Evolutionary conservation across 2,329 filamentous ascomycete species (phyloP), one percentile per base, ranked within the genome.

Genomic region (Aspergillus vadensis): DNA sequence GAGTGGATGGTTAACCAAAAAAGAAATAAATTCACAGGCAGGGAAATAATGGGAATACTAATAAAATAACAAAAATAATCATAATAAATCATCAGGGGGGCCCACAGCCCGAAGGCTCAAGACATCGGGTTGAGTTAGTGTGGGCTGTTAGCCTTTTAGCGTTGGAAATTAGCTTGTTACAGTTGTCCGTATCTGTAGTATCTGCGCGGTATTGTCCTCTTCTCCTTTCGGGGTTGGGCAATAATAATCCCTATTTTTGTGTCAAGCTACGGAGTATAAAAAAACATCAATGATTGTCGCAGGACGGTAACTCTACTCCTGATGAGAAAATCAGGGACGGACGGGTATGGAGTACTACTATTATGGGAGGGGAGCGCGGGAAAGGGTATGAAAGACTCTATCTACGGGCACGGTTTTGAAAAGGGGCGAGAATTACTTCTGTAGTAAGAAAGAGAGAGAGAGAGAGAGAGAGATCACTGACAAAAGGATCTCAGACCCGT

Each of bases 1-100:
- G 39, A 41, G 50, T 58, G 57, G 57, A 54, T 17, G 52, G 49
- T 27, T 39, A 54, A 36, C 12, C 32, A 36, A 36, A 48, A 58
- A 50, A 54, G 41, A 32, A 25, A 32, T 10, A 47, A 36, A 36
- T 5, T 55, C 53, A 41, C 30, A 32, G 53, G 53, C 9, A 44
- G 43, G 25, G 41, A 36, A 57, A 57, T 49, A 50, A 41, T 50
- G 10, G 32, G 32, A 57, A 57, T 48, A 50, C 25, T 50, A 50
- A 50, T 50, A 50, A 30, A 49, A 50, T 36, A 14, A 36, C 32
- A 14, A 36, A 36, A 36, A 36, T 36, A 36, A 36, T 36, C 32
- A 44, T 44, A 44, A 44, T 44, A 23, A 44, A 21, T 44, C 19
- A 44, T 50, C 27, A 50, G 47, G 47, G 47, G 47, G 47, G 47